These are phyloP conservation scores for Stagonosporopsis cucurbitacearum DNA, from an alignment of 2,329 filamentous ascomycete species.

Conservation along the genomic window DNA sequence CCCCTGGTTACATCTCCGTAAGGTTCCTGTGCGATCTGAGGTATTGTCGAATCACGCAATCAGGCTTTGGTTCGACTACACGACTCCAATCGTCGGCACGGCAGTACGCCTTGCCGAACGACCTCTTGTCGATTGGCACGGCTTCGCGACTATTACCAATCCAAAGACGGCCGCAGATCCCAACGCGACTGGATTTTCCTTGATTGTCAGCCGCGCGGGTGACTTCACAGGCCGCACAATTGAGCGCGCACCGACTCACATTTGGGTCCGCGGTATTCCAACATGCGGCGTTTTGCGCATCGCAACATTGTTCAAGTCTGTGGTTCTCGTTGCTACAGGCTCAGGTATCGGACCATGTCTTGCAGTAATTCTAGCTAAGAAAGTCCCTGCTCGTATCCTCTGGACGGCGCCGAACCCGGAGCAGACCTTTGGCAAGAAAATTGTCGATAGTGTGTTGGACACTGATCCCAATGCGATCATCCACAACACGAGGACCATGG, in stretches of 20 bases:
- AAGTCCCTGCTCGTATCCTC: constrained; percentile 65
- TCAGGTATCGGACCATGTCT: constrained; percentile 53
- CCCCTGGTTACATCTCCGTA: constrained; percentile 76
- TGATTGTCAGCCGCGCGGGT: constrained; percentile 48
- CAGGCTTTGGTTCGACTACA: constrained; percentile 63
- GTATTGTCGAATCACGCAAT: constrained; percentile 76
- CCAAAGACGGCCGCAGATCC: constrained; percentile 8
- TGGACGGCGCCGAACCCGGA: constrained; percentile 73
- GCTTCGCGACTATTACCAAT: constrained; percentile 51
- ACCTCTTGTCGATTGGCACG: constrained; percentile 48
- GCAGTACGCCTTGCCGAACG: constrained; percentile 41
- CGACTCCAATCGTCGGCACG: constrained; percentile 41
- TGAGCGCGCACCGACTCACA: constrained; percentile 39
- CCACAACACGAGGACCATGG: constrained; percentile 68
- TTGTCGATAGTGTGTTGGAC: constrained; percentile 64
- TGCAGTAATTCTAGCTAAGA: constrained; percentile 58
- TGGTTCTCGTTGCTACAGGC: constrained; percentile 49
- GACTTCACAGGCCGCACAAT: constrained; percentile 49
- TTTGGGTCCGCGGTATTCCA: constrained; percentile 49
- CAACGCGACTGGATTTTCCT: constrained; percentile 38
- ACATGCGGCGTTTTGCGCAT: constrained; percentile 47
- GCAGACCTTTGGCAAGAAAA: constrained; percentile 67
- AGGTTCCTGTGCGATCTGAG: constrained; percentile 70
- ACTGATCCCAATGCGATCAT: constrained; percentile 71
- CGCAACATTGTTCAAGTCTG: constrained; percentile 44